Base-by-base conservation (phyloP, 23 red algal genomes). In the Gracilaria domingensis region DNA sequence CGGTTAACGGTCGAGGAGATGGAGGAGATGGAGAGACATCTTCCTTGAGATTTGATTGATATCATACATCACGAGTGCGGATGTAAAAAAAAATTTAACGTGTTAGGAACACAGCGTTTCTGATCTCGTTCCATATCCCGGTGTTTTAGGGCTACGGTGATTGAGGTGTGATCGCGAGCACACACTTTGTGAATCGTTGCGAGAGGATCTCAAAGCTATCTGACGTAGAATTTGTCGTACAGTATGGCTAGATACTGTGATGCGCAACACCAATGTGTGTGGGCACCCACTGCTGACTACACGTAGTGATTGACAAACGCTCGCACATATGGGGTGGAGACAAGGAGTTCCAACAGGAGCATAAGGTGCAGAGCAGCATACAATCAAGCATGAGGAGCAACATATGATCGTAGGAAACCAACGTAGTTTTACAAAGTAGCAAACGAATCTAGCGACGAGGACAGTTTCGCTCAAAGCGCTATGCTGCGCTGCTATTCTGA, bases 1-100 rank as follows among this genome's bases (percentile, higher is more conserved):
- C 21, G 47, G 11, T 33, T 69, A 30, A 90, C 74, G 21, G 66
- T 76, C 0, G 73, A 80, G 74, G 87, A 90, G 57, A 76, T 90
- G 54, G 9, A 33, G 18, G 87, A 80, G 29, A 71, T 90, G 26
- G 87, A 79, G 33, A 66, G 39, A 82, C 34, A 82, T 28, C 72
- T 77, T 8, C 24, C 39, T 14, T 77, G 45, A 77, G 45, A 35
- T 45, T 4, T 45, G 42, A 45, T 45, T 7, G 4, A 11, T 45
- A 45, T 45, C 42, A 45, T 45, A 45, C 42, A 45, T 45, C 42
- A 45, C 42, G 42, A 11, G 42, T 11, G 42, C 42, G 42, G 4
- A 45, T 45, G 42, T 45, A 45, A 45, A 45, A 45, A 45, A 45
- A 45, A 45, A 45, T n/a, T n/a, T 7, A 45, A 45, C 42, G n/a